Base-by-base conservation (phyloP, 257 asterid species). In the Coffea eugenioides region DNA sequence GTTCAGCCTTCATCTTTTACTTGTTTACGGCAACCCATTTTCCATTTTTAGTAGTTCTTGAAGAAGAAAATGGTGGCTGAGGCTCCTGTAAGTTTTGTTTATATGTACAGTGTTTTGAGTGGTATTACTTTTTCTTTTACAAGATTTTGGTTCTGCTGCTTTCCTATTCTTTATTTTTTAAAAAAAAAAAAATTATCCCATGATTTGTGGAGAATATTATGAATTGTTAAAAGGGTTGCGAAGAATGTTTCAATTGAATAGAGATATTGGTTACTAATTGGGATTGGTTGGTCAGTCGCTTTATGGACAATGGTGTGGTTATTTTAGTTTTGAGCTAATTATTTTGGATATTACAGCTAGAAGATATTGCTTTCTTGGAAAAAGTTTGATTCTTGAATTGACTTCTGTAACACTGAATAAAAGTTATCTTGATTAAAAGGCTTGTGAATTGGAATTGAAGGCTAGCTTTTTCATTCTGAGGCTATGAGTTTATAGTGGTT, bases 1-100 rank as follows among this genome's bases (percentile, higher is more conserved):
- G n/a, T 7, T 2, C 5, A 34, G 39, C 11, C 73, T 78, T 39
- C 74, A 69, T 79, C 64, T 16, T 84, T 75, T 65, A 52, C 79
- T 84, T 46, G 27, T 82, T 77, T 27, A 71, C 39, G 70, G 21
- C 59, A 18, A 64, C 43, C 57, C 62, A 31, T 81, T 48, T 39
- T 31, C 69, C 20, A 76, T 27, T 13, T 43, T 10, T 23, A 15
- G 14, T 27, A 72, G 69, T 81, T 54, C 74, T 83, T 51, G 57
- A 36, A 43, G 88, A 77, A 81, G 84, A 84, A 62, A 64, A 92
- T 92, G 96, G 93, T 79, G 81, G 90, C 87, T 80, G 89, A 90
- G 77, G 85, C 87, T 77, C 83, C 84, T 92, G 96, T 92, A 80
- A 83, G 94, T 82, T 0, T 20, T 76, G 69, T 83, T 46, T 74